These are phyloP conservation scores for Gryganskiella cystojenkinii DNA, from an alignment of 192 early-diverging fungal genomes.

Conservation along the genomic window DNA sequence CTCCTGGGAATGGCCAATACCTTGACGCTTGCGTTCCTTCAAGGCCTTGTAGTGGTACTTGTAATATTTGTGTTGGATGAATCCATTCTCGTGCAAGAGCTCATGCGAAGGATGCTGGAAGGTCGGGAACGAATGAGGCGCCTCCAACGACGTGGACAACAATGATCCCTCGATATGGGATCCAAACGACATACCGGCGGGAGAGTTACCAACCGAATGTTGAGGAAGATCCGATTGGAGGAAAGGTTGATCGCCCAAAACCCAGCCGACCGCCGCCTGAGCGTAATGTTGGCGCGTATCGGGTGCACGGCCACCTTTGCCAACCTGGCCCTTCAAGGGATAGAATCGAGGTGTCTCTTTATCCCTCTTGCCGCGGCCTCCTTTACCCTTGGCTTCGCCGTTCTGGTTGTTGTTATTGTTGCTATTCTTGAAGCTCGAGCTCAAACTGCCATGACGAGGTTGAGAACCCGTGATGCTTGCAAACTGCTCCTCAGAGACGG, in stretches of 20 bases:
- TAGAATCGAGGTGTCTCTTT: constrained; percentile 60
- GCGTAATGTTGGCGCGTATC: constrained; percentile 74
- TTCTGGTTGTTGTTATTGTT: constrained; percentile 14
- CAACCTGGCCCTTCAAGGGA: constrained; percentile 55
- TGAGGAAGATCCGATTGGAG: constrained; percentile 36
- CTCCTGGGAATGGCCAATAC: constrained; percentile 90
- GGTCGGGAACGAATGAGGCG: constrained; percentile 64
- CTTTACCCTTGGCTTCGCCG: constrained; percentile 33
- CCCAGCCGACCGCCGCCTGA: constrained; percentile 78
- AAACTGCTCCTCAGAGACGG: constrained; percentile 67
- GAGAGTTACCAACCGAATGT: constrained; percentile 22
- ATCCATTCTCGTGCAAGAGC: constrained; percentile 93
- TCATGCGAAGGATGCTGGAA: constrained; percentile 93
- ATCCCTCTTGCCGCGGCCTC: constrained; percentile 12
- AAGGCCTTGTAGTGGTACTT: constrained; percentile 94
- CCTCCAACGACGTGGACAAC: constrained; percentile 57
- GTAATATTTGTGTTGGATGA: constrained; percentile 95
- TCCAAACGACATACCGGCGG: constrained; percentile 27
- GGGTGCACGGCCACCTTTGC: constrained; percentile 37
- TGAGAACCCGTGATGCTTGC: constrained; percentile 57
- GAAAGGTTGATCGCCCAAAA: constrained; percentile 74
- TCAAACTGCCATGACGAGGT: constrained; percentile 23
- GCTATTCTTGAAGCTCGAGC: constrained; percentile 5
- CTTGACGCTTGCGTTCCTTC: constrained; percentile 89
- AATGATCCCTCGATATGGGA: constrained; percentile 12